Conservation (phyloP, 73 alveolate species). For the Uronychia setigera region DNA sequence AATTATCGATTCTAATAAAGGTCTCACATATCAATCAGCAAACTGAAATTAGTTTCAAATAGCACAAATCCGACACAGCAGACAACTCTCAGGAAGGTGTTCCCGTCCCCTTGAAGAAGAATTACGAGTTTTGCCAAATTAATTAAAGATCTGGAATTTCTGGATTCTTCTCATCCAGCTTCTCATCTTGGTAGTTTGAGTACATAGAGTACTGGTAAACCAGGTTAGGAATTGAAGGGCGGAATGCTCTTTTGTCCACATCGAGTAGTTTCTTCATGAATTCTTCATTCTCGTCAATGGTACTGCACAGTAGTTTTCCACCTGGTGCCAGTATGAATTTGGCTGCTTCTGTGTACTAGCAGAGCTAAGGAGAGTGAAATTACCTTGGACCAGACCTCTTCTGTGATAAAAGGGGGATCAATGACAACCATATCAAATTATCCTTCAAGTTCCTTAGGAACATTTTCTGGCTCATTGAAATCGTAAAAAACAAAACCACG, state of each 20-base stretch:
- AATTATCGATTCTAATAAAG: too few species aligned
- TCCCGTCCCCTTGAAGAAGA: too few species aligned
- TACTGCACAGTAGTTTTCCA: conserved; percentile 80
- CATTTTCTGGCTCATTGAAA: conserved; percentile 85
- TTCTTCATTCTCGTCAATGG: conserved; percentile 91
- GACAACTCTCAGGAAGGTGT: too few species aligned
- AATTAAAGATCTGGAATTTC: conserved; percentile 78
- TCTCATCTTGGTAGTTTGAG: conserved; percentile 85
- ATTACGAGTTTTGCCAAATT: too few species aligned
- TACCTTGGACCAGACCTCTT: conserved; percentile 91
- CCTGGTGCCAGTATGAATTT: conserved; percentile 69
- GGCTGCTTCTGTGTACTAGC: conserved; percentile 77
- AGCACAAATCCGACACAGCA: too few species aligned
- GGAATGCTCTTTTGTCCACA: conserved; percentile 62
- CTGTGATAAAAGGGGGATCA: conserved; percentile 96
- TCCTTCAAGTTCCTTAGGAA: conserved; percentile 65
- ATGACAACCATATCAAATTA: conserved; percentile 85
- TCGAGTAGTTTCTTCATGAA: conserved; percentile 72
- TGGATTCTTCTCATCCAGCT: conserved; percentile 75
- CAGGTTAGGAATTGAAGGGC: conserved; percentile 95
- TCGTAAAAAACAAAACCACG: conserved; percentile 89
- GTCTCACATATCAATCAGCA: too few species aligned
- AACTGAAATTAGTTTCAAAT: too few species aligned
- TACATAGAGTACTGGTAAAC: conserved; percentile 89
- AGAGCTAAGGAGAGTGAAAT: not conserved